Base-by-base conservation (phyloP, 2,329 filamentous ascomycete species). In the Rutstroemia sp. region DNA sequence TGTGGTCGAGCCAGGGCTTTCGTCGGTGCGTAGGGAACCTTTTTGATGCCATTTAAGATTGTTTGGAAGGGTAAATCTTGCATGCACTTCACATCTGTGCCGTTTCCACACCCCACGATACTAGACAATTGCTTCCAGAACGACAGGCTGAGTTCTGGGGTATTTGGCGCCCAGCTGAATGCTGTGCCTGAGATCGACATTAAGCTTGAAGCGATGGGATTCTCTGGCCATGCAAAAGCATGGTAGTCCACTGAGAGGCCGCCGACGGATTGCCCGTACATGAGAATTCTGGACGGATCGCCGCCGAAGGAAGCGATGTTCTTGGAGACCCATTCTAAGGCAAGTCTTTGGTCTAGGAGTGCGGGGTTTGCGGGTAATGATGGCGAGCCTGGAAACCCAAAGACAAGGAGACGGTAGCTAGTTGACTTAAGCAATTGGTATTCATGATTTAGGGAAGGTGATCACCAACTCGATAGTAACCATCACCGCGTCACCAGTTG, bases 201-300 rank as follows among this genome's bases (percentile, higher is more conserved):
- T 27, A 63, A 52, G 14, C 60, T 64, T 14, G 57, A 54, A 38
- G 58, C 65, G 42, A 63, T 66, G 1, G 64, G 61, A 46, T 58
- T 48, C 2, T 51, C 34, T 3, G 19, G 45, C 39, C 36, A 58
- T 16, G 53, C 48, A 25, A 57, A 57, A 12, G 48, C 16, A 45
- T 51, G 44, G 5, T 1, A 58, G 50, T 67, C 60, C 2, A 61
- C 58, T 1, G 63, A 64, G 14, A 59, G 54, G 9, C 64, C 75
- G 14, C 73, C 73, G 5, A 73, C 73, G 5, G 68, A 72, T 60
- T 75, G 71, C 19, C 65, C 63, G 42, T 66, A 67, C 42, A 67
- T 46, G 8, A 65, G 63, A 39, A 67, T 66, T n/a, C n/a, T 30
- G 16, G 48, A 23, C 14, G 53, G 46, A 5, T 50, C 53, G 2